phyloP scores from a whole-genome alignment of 2,329 filamentous ascomycete genomes.

The Cladosporium austrohemisphaericum region DNA sequence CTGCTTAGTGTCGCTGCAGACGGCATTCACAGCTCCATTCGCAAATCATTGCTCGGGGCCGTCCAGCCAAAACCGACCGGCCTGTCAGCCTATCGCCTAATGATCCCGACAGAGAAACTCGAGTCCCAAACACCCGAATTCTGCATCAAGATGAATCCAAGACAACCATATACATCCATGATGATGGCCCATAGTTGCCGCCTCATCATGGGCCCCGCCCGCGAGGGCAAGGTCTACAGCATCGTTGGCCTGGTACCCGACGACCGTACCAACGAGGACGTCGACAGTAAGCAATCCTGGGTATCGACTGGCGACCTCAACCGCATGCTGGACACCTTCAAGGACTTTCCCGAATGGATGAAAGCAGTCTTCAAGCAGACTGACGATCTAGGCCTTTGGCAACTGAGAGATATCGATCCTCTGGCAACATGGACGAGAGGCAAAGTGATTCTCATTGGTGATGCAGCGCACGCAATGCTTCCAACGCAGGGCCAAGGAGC shows the following conservation, averaged over 20 bases:
- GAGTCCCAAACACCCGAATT: conserved; percentile 20
- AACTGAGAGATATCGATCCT: conserved; percentile 44
- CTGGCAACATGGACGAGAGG: conserved; percentile 36
- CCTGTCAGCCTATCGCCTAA: conserved; percentile 39
- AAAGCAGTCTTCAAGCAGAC: conserved; percentile 32
- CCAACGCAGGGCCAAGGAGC: conserved; percentile 45
- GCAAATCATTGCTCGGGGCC: conserved; percentile 24
- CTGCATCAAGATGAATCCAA: conserved; percentile 31
- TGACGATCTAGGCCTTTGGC: conserved; percentile 42
- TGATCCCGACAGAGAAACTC: conserved; percentile 27
- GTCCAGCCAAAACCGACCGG: conserved; percentile 34
- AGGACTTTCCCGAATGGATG: conserved; percentile 42
- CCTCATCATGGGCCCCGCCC: conserved; percentile 45
- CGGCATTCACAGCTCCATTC: conserved; percentile 32
- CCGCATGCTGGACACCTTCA: conserved; percentile 40
- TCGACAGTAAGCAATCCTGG: conserved; percentile 38
- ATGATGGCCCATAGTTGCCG: conserved; percentile 40
- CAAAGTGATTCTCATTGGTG: conserved; percentile 33
- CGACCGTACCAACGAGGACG: conserved; percentile 38
- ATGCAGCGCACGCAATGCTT: conserved; percentile 39
- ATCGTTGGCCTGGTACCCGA: conserved; percentile 44
- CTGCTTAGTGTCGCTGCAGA: conserved; percentile 34
- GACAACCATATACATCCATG: conserved; percentile 44
- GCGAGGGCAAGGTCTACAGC: conserved; percentile 41
- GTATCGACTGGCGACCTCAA: conserved; percentile 36